A percentile compares a stretch with the other conserved stretches of the same genome.
phyloP scores from a whole-genome alignment of 768 basidiomycete genomes.

The Termitomyces sp. region DNA sequence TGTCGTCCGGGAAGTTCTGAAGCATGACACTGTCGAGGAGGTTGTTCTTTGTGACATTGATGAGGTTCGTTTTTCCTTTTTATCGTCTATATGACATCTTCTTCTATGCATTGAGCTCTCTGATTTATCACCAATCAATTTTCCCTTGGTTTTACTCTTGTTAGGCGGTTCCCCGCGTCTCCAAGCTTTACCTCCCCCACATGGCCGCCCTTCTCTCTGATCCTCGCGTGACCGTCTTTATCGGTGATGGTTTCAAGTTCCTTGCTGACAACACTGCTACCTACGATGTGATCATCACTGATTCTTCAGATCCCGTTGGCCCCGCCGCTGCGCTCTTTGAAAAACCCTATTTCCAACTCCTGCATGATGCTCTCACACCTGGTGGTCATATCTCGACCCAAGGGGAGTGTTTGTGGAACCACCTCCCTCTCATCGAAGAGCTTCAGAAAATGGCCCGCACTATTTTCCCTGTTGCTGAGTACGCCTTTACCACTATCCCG shows the following conservation, averaged over 20 bases:
- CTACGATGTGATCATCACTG: slow-evolving; percentile 98
- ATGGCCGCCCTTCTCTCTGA: slow-evolving; percentile 83
- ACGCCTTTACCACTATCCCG: slow-evolving; percentile 94
- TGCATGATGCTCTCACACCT: slow-evolving; percentile 83
- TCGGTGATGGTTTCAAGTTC: slow-evolving; percentile 98
- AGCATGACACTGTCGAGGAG: slow-evolving; percentile 84
- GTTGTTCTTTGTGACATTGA: slow-evolving; percentile 98
- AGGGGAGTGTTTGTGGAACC: slow-evolving; percentile 93
- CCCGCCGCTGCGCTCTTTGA: slow-evolving; percentile 93
- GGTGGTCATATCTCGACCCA: slow-evolving; percentile 95
- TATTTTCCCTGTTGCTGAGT: slow-evolving; percentile 80
- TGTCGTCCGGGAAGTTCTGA: slow-evolving; percentile 94
- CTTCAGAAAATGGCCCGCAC: slow-evolving; percentile 62
- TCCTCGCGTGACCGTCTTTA: slow-evolving; percentile 74
- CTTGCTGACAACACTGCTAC: slow-evolving; percentile 78
- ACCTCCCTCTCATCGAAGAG: slow-evolving; percentile 79
- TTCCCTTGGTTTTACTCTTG: background rate
- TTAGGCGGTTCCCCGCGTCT: slow-evolving; percentile 91
- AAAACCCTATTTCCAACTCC: slow-evolving; percentile 93
- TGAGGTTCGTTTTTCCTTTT: slow-evolving; percentile 46
- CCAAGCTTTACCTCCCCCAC: slow-evolving; percentile 88
- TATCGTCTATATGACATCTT: background rate
- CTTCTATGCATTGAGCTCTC: background rate
- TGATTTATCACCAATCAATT: background rate
- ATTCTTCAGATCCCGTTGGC: slow-evolving; percentile 97